Evolutionary conservation across 202 grass and related monocot genomes (phyloP).

Genomic region (Saccharum hybrid): DNA sequence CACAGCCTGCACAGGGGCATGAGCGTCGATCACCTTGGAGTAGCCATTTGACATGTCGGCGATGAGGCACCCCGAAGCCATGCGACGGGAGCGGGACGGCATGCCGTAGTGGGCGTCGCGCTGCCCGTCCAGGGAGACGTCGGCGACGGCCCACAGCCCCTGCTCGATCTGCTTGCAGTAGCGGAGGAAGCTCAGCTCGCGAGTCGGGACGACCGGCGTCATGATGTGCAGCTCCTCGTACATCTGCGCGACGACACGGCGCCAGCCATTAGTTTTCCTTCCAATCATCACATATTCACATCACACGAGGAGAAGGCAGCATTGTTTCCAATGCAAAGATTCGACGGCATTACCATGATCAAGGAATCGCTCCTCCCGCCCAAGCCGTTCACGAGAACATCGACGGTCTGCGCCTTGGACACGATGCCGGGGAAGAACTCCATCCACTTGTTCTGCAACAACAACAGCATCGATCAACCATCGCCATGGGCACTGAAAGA

Average conservation of each 20-base stretch:
- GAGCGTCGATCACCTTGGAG: constrained; percentile 59
- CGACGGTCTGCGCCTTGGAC: constrained; percentile 66
- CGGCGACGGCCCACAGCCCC: constrained; percentile 78
- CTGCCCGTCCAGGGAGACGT: constrained; percentile 73
- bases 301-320: too few relatives aligned
- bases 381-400: constrained; percentile 63
- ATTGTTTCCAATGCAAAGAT: background rate
- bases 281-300: background rate
- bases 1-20: background rate
- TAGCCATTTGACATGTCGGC: constrained; percentile 84
- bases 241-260: constrained; percentile 52
- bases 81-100: constrained; percentile 55
- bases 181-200: constrained; percentile 83
- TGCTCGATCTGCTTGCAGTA: constrained; percentile 90
- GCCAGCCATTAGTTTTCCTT: background rate
- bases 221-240: constrained; percentile 84
- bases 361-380: constrained; percentile 60
- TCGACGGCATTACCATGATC: constrained; percentile 63
- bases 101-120: constrained; percentile 52
- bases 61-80: constrained; percentile 92
- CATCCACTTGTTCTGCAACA: constrained; percentile 77
- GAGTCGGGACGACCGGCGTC: constrained; percentile 66
- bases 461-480: background rate
- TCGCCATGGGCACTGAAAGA: background rate
- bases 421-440: constrained; percentile 93